phyloP scores from a whole-genome alignment of 768 basidiomycete genomes.

The Rhodotorula graminis region DNA sequence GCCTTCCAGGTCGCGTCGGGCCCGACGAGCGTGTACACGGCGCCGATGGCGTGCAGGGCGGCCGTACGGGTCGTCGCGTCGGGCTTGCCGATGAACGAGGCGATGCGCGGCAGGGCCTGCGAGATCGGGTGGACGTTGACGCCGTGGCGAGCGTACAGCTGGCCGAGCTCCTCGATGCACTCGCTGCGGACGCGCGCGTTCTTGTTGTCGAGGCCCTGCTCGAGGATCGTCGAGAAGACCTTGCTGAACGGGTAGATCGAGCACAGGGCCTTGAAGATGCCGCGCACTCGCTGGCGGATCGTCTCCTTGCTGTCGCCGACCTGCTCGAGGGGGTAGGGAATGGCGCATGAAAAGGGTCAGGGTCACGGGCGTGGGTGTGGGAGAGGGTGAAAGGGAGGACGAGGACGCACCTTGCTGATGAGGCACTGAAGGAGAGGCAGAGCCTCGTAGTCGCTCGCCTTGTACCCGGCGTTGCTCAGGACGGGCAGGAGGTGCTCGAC shows the following conservation, averaged over 20 bases:
- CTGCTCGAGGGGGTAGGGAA: constrained; percentile 52
- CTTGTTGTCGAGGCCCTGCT: constrained; percentile 82
- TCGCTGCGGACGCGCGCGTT: constrained; percentile 88
- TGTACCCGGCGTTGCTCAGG: constrained; percentile 65
- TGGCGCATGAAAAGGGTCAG: no score
- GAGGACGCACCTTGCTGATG: constrained; percentile 66
- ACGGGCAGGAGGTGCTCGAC: constrained; percentile 73
- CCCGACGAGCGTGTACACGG: constrained; percentile 73
- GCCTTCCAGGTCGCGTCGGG: constrained; percentile 72
- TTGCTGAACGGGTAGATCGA: constrained; percentile 91
- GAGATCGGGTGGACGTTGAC: constrained; percentile 65
- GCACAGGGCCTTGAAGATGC: constrained; percentile 75
- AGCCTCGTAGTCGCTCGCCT: constrained; percentile 80
- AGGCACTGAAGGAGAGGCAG: constrained; percentile 82
- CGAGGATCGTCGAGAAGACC: constrained; percentile 77
- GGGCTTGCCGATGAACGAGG: constrained; percentile 77
- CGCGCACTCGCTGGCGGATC: constrained; percentile 70
- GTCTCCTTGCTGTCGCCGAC: constrained; percentile 87
- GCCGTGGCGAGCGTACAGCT: constrained; percentile 73
- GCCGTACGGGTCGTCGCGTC: constrained; percentile 85
- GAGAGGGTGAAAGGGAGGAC: background rate
- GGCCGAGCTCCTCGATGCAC: constrained; percentile 71
- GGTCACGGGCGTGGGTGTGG: background rate
- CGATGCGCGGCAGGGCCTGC: constrained; percentile 73
- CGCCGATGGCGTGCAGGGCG: constrained; percentile 73